These are phyloP conservation scores for Pythium rishiriense DNA, from an alignment of 352 stramenopile species.

Conservation along the genomic window DNA sequence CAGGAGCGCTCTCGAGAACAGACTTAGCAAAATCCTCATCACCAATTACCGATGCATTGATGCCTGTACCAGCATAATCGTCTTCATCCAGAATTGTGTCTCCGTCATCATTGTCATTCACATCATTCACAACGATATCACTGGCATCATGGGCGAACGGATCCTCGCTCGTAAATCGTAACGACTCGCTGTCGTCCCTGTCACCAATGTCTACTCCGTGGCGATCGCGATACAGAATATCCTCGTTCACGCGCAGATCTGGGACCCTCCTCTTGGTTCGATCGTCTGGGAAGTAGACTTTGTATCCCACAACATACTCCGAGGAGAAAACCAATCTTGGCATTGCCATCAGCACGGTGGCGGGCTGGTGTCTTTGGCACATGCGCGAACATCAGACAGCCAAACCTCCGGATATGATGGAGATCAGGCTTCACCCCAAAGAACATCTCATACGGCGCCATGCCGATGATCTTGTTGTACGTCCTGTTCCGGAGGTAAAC, in stretches of 20 bases:
- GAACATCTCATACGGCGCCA: constrained; percentile 5
- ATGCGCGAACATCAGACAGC: neutral
- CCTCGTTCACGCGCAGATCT: neutral
- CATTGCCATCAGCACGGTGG: neutral
- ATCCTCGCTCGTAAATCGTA: neutral
- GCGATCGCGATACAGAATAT: constrained; percentile 2
- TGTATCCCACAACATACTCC: neutral
- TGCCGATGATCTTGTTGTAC: neutral
- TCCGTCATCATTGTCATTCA: too few relatives aligned
- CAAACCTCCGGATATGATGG: constrained; percentile 5
- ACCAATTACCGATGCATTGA: too few relatives aligned
- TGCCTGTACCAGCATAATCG: too few relatives aligned
- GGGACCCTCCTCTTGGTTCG: neutral
- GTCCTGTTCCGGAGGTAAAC: constrained; percentile 13
- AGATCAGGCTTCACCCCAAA: constrained; percentile 11
- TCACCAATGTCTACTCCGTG: neutral
- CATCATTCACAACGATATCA: neutral
- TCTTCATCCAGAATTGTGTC: too few relatives aligned
- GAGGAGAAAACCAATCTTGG: constrained; percentile 2
- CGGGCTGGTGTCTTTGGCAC: constrained; percentile 1
- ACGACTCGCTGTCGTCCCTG: too few relatives aligned
- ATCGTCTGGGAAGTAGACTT: neutral
- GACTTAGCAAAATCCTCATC: too few relatives aligned
- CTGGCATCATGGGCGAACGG: neutral
- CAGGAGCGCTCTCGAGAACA: too few relatives aligned